Percentiles rank a stretch among this genome's conserved stretches.
Evolutionary conservation across 164 flowering plant genomes (phyloP).

Genomic region (Aristolochia fimbriata): DNA sequence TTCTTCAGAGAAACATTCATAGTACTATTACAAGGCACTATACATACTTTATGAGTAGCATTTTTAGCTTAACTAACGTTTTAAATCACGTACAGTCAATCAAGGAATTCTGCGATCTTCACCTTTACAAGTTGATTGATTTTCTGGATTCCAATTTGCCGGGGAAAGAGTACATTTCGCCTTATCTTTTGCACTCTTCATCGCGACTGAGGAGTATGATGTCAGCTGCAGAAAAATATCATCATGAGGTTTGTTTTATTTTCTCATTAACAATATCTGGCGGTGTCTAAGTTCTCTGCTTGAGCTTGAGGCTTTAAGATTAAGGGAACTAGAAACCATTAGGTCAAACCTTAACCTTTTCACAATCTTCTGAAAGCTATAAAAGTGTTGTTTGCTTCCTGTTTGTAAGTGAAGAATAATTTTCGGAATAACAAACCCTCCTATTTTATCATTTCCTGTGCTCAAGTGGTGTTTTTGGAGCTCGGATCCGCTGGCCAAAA

Average conservation of each 20-base stretch:
- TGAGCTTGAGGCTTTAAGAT: neutral
- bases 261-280: neutral
- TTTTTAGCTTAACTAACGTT: neutral
- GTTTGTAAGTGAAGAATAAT: too few relatives aligned
- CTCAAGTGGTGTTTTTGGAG: too few relatives aligned
- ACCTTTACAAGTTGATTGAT: constrained; percentile 15
- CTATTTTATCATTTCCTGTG: too few relatives aligned
- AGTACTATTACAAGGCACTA: too few relatives aligned
- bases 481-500: too few relatives aligned
- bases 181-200: constrained; percentile 25
- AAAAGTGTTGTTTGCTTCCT: too few relatives aligned
- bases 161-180: constrained; percentile 7
- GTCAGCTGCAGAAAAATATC: constrained; percentile 31
- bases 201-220: constrained; percentile 20
- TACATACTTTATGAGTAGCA: too few relatives aligned
- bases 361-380: too few relatives aligned
- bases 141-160: constrained; percentile 15
- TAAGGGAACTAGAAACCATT: neutral
- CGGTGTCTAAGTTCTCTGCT: neutral
- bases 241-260: constrained; percentile 45
- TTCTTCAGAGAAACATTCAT: too few relatives aligned
- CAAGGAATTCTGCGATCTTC: constrained; percentile 13
- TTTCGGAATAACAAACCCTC: too few relatives aligned
- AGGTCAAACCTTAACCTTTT: too few relatives aligned
- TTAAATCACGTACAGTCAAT: constrained; percentile 26